Conservation (phyloP, 1,284 basidiomycete species). For the Agroathelia rolfsii region DNA sequence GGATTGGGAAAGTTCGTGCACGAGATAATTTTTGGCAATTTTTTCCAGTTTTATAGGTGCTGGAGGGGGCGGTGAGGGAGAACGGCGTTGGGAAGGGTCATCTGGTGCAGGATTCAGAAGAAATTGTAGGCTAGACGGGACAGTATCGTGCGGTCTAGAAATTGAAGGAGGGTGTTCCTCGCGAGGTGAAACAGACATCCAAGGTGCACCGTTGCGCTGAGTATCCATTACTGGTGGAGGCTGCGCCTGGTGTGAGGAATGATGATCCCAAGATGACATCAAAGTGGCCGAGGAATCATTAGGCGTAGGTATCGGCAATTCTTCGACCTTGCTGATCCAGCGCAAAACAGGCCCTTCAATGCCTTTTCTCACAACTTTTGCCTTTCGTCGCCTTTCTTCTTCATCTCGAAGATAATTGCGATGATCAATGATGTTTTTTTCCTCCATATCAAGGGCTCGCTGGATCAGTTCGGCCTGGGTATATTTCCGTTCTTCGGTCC, state of each 20-base stretch:
- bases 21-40: constrained; percentile 51
- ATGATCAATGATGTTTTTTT: constrained; percentile 74
- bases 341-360: constrained; percentile 66
- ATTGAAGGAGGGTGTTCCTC: too few relatives aligned
- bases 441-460: constrained; percentile 76
- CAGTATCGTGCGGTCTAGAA: too few relatives aligned
- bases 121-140: too few relatives aligned
- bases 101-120: background rate
- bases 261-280: too few relatives aligned
- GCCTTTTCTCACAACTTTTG: constrained; percentile 47
- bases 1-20: constrained; percentile 47
- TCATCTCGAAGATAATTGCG: constrained; percentile 69
- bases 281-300: too few relatives aligned
- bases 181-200: too few relatives aligned
- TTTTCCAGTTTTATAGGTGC: constrained; percentile 30
- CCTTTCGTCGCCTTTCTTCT: constrained; percentile 69
- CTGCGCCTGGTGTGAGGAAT: too few relatives aligned
- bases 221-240: too few relatives aligned
- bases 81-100: constrained; percentile 7
- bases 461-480: constrained; percentile 78
- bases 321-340: constrained; percentile 62
- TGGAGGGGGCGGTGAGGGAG: constrained; percentile 11
- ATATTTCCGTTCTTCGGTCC: constrained; percentile 35
- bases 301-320: constrained; percentile 29
- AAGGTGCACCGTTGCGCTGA: too few relatives aligned